Percentiles rank a stretch among this genome's conserved stretches.
phyloP scores from a whole-genome alignment of 2,329 filamentous ascomycete species.

The Colletotrichum gloeosporioides region DNA sequence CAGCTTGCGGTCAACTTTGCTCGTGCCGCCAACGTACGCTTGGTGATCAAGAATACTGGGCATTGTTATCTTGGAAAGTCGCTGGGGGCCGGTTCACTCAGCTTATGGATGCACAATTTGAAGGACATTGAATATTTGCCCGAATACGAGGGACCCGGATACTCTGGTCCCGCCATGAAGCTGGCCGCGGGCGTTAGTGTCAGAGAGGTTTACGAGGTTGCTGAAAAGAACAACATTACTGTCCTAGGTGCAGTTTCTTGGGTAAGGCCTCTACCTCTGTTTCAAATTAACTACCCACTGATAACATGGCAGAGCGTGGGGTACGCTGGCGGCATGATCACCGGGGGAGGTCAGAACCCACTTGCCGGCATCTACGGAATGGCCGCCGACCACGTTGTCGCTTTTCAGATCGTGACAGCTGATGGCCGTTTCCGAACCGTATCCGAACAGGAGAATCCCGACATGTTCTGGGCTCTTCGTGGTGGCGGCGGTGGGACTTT shows the following conservation, averaged over 20 bases:
- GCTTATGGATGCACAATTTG: neutral
- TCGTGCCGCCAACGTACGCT: slow-evolving; percentile 43
- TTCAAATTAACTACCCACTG: neutral
- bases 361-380: slow-evolving; percentile 60
- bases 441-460: slow-evolving; percentile 48
- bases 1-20: slow-evolving; percentile 43
- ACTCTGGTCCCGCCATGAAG: neutral
- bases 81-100: neutral
- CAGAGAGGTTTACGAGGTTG: neutral
- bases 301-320: slow-evolving; percentile 50
- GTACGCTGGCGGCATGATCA: slow-evolving; percentile 62
- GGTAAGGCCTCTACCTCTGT: neutral
- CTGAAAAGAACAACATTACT: neutral
- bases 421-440: slow-evolving; percentile 52
- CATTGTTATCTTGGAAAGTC: slow-evolving; percentile 26
- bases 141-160: neutral
- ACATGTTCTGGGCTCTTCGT: slow-evolving; percentile 51
- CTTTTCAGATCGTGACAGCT: slow-evolving; percentile 59
- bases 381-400: slow-evolving; percentile 62
- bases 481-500: slow-evolving; percentile 65
- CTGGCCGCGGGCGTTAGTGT: neutral
- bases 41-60: slow-evolving; percentile 45
- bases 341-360: slow-evolving; percentile 63
- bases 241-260: neutral
- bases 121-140: neutral